Percentiles rank a stretch among this genome's conserved stretches.
phyloP scores from a whole-genome alignment of 352 stramenopile species.

The Phytophthora citrophthora region DNA sequence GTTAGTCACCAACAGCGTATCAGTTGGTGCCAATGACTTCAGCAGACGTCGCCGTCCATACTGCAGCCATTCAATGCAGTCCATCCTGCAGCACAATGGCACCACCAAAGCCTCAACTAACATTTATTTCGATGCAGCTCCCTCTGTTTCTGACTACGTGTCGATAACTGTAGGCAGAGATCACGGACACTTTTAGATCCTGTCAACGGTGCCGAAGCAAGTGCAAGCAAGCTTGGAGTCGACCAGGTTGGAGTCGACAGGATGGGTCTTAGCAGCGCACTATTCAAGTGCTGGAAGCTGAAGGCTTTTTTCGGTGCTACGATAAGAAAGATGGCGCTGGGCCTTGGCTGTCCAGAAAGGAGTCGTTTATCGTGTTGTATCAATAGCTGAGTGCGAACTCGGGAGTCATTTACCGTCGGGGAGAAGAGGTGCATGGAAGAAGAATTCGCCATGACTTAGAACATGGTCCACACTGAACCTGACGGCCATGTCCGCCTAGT shows the following conservation, averaged over 20 bases:
- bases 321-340: slow-evolving; percentile 24
- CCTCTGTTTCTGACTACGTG: not conserved
- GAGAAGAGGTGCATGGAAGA: too few relatives aligned
- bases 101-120: not conserved
- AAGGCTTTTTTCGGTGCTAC: slow-evolving; percentile 9
- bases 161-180: too few relatives aligned
- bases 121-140: slow-evolving; percentile 1
- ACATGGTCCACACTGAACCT: too few relatives aligned
- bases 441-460: too few relatives aligned
- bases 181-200: not conserved
- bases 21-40: not conserved
- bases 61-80: not conserved
- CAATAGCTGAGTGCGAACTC: not conserved
- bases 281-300: slow-evolving; percentile 24
- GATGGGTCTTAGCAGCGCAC: not conserved
- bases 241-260: not conserved
- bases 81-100: not conserved
- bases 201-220: slow-evolving; percentile 11
- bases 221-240: not conserved
- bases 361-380: slow-evolving; percentile 10
- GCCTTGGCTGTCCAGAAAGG: slow-evolving; percentile 26
- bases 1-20: not conserved
- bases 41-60: not conserved
- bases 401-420: too few relatives aligned
- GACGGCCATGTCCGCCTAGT: too few relatives aligned